These are phyloP conservation scores for Escallonia rubra DNA, from an alignment of 129 eudicot species.

Conservation along the genomic window DNA sequence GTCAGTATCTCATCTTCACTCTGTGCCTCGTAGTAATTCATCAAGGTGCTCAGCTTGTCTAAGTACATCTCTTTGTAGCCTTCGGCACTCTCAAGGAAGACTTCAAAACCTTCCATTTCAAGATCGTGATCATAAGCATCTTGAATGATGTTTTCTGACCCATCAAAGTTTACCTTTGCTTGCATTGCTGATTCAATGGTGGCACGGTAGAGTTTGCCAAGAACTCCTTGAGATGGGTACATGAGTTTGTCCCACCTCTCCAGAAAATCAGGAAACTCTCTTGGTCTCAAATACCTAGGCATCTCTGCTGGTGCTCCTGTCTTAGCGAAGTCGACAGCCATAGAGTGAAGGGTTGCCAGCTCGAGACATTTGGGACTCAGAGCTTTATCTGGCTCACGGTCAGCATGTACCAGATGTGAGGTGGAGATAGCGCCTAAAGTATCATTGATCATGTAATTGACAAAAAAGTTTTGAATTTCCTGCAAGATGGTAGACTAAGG, in stretches of 20 bases:
- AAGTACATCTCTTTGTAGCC: conserved; percentile 62
- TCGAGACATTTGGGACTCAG: conserved; percentile 67
- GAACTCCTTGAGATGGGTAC: conserved; percentile 62
- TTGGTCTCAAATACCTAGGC: conserved; percentile 63
- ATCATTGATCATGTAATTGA: conserved; percentile 81
- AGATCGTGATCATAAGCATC: conserved; percentile 67
- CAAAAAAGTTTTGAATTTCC: conserved; percentile 86
- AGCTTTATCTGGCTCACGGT: conserved; percentile 82
- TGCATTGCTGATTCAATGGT: conserved; percentile 30
- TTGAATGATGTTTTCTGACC: conserved; percentile 22
- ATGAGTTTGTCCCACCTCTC: conserved; percentile 71
- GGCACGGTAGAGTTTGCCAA: conserved; percentile 85
- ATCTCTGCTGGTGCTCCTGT: conserved; percentile 94
- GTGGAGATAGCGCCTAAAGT: conserved; percentile 77
- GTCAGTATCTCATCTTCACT: conserved; percentile 78
- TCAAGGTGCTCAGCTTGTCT: conserved; percentile 47
- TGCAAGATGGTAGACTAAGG: conserved; percentile 14
- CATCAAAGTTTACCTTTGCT: conserved; percentile 14
- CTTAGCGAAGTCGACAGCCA: conserved; percentile 96
- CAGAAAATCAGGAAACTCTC: conserved; percentile 88
- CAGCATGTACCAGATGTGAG: conserved; percentile 83
- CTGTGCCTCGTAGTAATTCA: conserved; percentile 63
- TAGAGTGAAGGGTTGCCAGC: conserved; percentile 77
- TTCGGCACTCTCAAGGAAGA: conserved; percentile 44
- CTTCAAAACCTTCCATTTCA: conserved; percentile 47